These are phyloP conservation scores for Xylariaceae sp. DNA, from an alignment of 2,329 filamentous ascomycete genomes.

Conservation along the genomic window DNA sequence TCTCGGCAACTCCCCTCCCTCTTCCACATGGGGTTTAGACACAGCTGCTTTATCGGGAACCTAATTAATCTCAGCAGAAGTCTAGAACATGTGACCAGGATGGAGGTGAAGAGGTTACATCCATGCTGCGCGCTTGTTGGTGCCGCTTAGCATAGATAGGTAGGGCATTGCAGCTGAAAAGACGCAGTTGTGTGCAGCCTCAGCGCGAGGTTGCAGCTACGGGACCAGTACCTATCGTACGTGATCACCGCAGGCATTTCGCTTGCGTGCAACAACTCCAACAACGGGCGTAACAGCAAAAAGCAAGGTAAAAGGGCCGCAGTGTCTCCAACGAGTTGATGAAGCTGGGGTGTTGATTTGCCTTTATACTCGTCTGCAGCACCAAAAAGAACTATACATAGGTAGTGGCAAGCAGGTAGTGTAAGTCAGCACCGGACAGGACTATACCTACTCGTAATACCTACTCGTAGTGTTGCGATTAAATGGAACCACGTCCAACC, in stretches of 20 bases:
- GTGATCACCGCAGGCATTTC: too few relatives aligned
- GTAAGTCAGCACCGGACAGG: background rate
- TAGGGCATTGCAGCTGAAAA: conserved; percentile 9
- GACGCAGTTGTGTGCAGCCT: conserved; percentile 3
- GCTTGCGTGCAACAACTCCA: too few relatives aligned
- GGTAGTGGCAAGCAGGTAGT: background rate
- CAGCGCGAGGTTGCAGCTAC: conserved; percentile 17
- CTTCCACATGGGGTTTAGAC: background rate
- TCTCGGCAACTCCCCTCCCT: background rate
- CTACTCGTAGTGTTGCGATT: background rate
- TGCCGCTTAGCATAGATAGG: background rate
- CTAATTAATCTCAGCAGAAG: background rate
- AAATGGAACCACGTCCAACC: background rate
- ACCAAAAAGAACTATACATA: too few relatives aligned
- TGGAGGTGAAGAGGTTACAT: background rate
- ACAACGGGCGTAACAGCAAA: too few relatives aligned
- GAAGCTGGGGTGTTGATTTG: too few relatives aligned
- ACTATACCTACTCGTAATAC: background rate
- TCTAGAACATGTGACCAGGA: background rate
- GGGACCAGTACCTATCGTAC: background rate
- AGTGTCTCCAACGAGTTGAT: too few relatives aligned
- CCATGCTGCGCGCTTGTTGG: too few relatives aligned
- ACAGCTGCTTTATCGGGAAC: background rate
- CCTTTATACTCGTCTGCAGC: too few relatives aligned
- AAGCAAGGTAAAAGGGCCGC: too few relatives aligned